These are phyloP conservation scores for Williopsis jadinii DNA, from an alignment of 1,139 yeast genomes.

Conservation along the genomic window DNA sequence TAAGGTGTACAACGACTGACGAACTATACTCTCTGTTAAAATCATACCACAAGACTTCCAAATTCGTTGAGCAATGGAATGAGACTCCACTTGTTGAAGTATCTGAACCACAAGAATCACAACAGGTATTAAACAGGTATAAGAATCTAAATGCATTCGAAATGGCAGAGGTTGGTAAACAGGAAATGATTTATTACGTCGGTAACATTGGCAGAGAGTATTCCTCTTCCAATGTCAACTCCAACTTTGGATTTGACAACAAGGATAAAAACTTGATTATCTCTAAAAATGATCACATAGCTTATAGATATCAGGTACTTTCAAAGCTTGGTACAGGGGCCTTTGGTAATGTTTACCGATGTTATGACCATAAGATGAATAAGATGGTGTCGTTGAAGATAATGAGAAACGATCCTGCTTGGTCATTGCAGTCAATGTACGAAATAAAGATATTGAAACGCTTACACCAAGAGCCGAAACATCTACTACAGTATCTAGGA, in stretches of 20 bases:
- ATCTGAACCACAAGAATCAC: neutral
- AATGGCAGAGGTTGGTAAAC: slow-evolving; percentile 44
- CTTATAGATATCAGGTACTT: slow-evolving; percentile 62
- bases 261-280: slow-evolving; percentile 54
- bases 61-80: slow-evolving; percentile 6
- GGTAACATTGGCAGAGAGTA: slow-evolving; percentile 5
- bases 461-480: slow-evolving; percentile 32
- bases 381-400: slow-evolving; percentile 65
- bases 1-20: slow-evolving; percentile 6
- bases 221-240: slow-evolving; percentile 5
- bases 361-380: slow-evolving; percentile 59
- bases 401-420: slow-evolving; percentile 64
- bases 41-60: slow-evolving; percentile 6
- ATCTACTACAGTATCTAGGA: slow-evolving; percentile 48
- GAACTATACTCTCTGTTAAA: slow-evolving; percentile 6
- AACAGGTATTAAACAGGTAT: slow-evolving; percentile 4
- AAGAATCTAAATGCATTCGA: slow-evolving; percentile 38
- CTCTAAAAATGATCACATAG: slow-evolving; percentile 61
- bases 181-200: slow-evolving; percentile 34
- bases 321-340: slow-evolving; percentile 69
- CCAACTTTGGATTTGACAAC: slow-evolving; percentile 71
- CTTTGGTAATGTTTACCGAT: slow-evolving; percentile 73
- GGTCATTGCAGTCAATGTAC: slow-evolving; percentile 73
- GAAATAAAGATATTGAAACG: slow-evolving; percentile 66
- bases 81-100: neutral